Evolutionary conservation across 768 basidiomycete species (phyloP).

Genomic region (Tylopilus balloui): DNA sequence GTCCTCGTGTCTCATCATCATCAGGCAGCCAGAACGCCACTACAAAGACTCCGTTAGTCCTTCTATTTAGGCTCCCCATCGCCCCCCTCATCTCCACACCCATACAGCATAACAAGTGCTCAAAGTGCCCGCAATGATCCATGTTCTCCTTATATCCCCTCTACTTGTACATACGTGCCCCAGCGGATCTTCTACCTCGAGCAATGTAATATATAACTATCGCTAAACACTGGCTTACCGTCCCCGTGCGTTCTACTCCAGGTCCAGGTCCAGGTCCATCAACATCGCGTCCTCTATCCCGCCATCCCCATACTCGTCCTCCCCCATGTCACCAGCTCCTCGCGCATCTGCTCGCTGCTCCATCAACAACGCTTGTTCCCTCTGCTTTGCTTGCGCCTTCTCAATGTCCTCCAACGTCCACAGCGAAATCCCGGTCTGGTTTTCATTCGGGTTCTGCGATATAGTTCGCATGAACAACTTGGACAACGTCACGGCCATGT

Average conservation of each 20-base stretch:
- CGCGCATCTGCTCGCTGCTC: conserved; percentile 28
- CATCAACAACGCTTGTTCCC: conserved; percentile 52
- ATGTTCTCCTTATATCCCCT: too few relatives aligned
- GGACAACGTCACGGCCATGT: conserved; percentile 92
- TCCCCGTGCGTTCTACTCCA: conserved; percentile 13
- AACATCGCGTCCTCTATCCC: conserved; percentile 63
- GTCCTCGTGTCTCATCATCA: not conserved
- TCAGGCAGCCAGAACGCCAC: conserved; percentile 53
- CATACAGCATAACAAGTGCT: conserved; percentile 38
- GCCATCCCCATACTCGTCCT: conserved; percentile 63
- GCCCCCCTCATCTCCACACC: conserved; percentile 13
- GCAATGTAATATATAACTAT: conserved; percentile 15
- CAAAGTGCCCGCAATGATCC: conserved; percentile 30
- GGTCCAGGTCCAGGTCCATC: conserved; percentile 54
- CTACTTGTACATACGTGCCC: conserved; percentile 14
- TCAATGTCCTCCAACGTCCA: conserved; percentile 94
- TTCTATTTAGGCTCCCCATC: not conserved
- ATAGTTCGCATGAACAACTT: conserved; percentile 98
- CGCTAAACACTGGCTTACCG: not conserved
- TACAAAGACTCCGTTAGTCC: conserved; percentile 41
- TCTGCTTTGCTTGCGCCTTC: conserved; percentile 79
- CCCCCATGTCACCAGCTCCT: conserved; percentile 32
- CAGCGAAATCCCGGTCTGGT: conserved; percentile 88
- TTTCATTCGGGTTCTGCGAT: conserved; percentile 95
- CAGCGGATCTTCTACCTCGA: not conserved